Percentiles rank a stretch among this genome's conserved stretches.
phyloP scores from a whole-genome alignment of 1,284 basidiomycete species.

The Ganoderma resinaceum region DNA sequence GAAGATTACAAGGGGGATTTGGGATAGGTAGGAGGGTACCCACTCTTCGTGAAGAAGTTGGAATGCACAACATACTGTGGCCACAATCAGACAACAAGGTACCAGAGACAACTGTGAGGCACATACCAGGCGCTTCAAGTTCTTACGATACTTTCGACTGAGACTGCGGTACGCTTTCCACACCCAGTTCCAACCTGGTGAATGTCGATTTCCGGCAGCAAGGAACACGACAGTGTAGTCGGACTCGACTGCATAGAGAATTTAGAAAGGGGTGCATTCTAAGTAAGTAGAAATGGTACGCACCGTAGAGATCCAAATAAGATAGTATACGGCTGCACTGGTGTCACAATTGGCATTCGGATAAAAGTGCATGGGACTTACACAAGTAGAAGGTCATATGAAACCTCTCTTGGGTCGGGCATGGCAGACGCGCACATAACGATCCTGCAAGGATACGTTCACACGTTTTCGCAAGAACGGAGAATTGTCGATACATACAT shows the following conservation, averaged over 20 bases:
- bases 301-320: conserved; percentile 82
- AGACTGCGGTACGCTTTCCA: conserved; percentile 88
- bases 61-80: conserved; percentile 84
- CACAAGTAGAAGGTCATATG: conserved; percentile 80
- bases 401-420: conserved; percentile 78
- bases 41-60: conserved; percentile 87
- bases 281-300: conserved; percentile 27
- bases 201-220: conserved; percentile 78
- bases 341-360: neutral
- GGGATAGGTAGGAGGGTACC: conserved; percentile 31
- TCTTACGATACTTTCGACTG: conserved; percentile 86
- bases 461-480: too few relatives aligned
- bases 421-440: conserved; percentile 82
- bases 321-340: conserved; percentile 68
- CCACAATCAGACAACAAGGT: conserved; percentile 13
- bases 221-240: conserved; percentile 90
- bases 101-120: neutral
- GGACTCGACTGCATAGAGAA: conserved; percentile 69
- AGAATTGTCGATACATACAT: conserved; percentile 62
- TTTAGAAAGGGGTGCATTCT: neutral
- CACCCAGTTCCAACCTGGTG: conserved; percentile 88
- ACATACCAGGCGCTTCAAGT: conserved; percentile 79
- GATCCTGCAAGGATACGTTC: conserved; percentile 58
- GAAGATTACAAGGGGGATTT: conserved; percentile 2
- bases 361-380: conserved; percentile 48